Evolutionary conservation across 2,329 filamentous ascomycete genomes (phyloP).

Genomic region (Trichoderma arundinaceum): DNA sequence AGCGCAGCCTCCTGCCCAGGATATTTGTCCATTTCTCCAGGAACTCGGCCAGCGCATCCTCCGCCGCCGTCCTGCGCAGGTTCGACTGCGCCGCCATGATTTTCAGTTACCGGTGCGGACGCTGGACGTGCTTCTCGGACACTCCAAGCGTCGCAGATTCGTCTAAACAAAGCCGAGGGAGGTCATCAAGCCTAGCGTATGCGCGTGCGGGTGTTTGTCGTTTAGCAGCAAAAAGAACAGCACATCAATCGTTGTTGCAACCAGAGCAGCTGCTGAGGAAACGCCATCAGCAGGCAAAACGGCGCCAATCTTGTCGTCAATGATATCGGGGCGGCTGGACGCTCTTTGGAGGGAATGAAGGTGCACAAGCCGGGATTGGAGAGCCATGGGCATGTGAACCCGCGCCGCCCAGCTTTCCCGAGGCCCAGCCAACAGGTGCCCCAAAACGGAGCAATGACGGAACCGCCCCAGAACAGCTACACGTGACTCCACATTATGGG

Average conservation of each 20-base stretch:
- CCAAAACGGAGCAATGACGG: constrained; percentile 25
- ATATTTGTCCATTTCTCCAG: constrained; percentile 63
- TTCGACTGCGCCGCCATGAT: constrained; percentile 88
- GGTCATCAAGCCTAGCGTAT: constrained; percentile 24
- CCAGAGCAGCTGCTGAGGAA: neutral
- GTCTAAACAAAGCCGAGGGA: constrained; percentile 3
- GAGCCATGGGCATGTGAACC: constrained; percentile 23
- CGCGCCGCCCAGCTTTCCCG: constrained; percentile 22
- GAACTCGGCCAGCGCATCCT: constrained; percentile 70
- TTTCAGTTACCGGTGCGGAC: neutral
- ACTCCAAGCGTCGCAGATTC: constrained; percentile 29
- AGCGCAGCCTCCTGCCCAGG: constrained; percentile 60
- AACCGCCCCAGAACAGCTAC: constrained; percentile 21
- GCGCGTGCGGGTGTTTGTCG: neutral
- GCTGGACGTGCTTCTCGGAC: constrained; percentile 20
- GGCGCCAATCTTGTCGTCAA: neutral
- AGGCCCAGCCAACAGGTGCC: constrained; percentile 23
- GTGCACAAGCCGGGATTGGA: neutral
- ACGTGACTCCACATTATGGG: constrained; percentile 25
- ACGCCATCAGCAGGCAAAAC: constrained; percentile 9
- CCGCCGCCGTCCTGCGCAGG: constrained; percentile 67
- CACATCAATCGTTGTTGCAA: constrained; percentile 4
- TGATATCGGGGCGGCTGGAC: too few relatives aligned
- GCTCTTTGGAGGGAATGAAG: neutral
- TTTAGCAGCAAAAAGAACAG: neutral